Base-by-base conservation (phyloP, 768 basidiomycete species). In the Guyanaporus albipodus region DNA sequence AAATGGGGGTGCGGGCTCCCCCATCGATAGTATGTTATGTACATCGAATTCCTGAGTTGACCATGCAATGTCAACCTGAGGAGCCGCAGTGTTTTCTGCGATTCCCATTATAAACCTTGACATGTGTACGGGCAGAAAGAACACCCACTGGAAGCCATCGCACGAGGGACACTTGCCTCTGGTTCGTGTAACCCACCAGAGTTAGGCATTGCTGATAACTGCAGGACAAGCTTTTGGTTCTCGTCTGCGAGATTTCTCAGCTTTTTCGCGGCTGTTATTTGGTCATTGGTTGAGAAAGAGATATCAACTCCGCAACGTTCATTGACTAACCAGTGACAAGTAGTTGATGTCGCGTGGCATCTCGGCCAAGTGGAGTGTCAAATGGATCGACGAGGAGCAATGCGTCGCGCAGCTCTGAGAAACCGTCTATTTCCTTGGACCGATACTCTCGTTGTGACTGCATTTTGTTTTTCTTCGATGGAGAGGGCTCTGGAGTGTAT, bases 211-310 rank as follows among this genome's bases (percentile, higher is more conserved):
- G 46, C 57, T 33, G 57, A 60, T 31, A 63, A 8, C 24, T 14
- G 38, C 11, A 44, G 22, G 10, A 41, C 27, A 15, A 60, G 59
- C 6, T 45, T 44, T 54, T 63, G 46, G 35, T 61, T 61, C 28
- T 61, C 58, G 14, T 60, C 51, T 2, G 58, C 58, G 6, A 61
- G 61, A 26, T 52, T 44, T 39, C 57, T 49, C 73, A 77, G 73
- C 62, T 80, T 75, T 71, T 73, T 78, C 2, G 77, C 76, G 37
- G 79, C 71, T 42, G 32, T 52, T 19, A n/a, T 17, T 9, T 4
- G n/a, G 45, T 28, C 22, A 8, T 60, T 31, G 59, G 46, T 11
- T 17, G 15, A 28, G 11, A 21, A 1, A n/a, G n/a, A n/a, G n/a
- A n/a, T 40, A 6, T 29, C 27, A 0, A 46, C 10, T 2, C 6